phyloP scores from a whole-genome alignment of 225 moss, liverwort and hornwort species.

The Anthoceros angustus region DNA sequence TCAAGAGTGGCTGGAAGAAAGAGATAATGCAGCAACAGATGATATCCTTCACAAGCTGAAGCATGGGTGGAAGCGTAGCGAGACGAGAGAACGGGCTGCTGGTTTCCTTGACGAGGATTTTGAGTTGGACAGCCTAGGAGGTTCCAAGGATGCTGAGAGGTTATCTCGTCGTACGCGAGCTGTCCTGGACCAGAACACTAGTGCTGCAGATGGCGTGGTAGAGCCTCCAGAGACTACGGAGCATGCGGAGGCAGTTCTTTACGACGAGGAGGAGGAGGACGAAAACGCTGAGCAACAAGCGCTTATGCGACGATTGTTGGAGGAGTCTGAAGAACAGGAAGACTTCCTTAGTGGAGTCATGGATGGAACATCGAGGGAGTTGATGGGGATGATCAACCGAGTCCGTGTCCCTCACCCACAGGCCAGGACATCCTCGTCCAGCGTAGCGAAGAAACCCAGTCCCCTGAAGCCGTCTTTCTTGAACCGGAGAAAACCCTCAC shows the following conservation, averaged over 20 bases:
- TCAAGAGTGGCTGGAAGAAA: conserved; percentile 3
- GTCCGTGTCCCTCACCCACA: background rate
- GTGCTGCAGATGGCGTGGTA: background rate
- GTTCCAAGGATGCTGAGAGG: background rate
- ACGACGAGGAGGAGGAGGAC: background rate
- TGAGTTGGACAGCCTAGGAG: background rate
- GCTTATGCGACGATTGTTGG: background rate
- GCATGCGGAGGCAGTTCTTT: background rate
- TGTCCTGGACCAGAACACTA: background rate
- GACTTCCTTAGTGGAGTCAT: background rate
- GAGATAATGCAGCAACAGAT: background rate
- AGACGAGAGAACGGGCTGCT: background rate
- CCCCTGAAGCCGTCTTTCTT: background rate
- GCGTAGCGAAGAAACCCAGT: background rate
- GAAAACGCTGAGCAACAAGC: background rate
- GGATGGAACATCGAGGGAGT: background rate
- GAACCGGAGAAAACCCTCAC: background rate
- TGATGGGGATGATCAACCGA: background rate
- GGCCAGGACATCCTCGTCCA: background rate
- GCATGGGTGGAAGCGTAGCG: background rate
- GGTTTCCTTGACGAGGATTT: background rate
- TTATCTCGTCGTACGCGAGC: background rate
- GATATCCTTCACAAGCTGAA: background rate
- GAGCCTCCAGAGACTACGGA: background rate
- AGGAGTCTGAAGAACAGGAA: background rate